phyloP scores from a whole-genome alignment of 345 rosid species.

The Salix exigua region DNA sequence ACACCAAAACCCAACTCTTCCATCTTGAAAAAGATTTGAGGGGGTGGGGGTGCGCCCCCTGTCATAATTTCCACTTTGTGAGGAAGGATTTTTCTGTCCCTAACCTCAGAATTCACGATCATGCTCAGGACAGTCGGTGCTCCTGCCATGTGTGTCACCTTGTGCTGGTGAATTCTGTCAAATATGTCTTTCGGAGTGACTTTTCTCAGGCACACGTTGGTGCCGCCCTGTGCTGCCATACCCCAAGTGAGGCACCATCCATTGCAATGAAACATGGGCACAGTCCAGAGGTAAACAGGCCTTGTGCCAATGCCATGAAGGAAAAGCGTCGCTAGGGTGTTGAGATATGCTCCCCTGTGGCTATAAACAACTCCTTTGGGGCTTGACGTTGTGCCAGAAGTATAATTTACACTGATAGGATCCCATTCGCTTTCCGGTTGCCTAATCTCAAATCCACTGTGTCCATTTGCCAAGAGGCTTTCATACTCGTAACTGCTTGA shows the following conservation, averaged over 20 bases:
- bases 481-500: slow-evolving; percentile 36
- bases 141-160: slow-evolving; percentile 80
- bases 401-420: slow-evolving; percentile 73
- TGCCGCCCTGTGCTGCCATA: slow-evolving; percentile 81
- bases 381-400: slow-evolving; percentile 80
- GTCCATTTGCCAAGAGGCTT: slow-evolving; percentile 43
- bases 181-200: slow-evolving; percentile 55
- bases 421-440: slow-evolving; percentile 67
- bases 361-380: slow-evolving; percentile 87
- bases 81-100: slow-evolving; percentile 41
- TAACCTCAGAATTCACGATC: slow-evolving; percentile 53
- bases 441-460: slow-evolving; percentile 33
- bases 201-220: slow-evolving; percentile 63
- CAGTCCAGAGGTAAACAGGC: slow-evolving; percentile 80
- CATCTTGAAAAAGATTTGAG: slow-evolving; percentile 50
- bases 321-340: slow-evolving; percentile 55
- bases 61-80: slow-evolving; percentile 52
- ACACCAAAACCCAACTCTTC: slow-evolving; percentile 65
- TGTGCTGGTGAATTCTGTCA: slow-evolving; percentile 45
- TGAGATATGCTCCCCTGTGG: slow-evolving; percentile 86
- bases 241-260: slow-evolving; percentile 95
- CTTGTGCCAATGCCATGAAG: slow-evolving; percentile 46
- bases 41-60: slow-evolving; percentile 70
- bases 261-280: slow-evolving; percentile 93
- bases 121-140: slow-evolving; percentile 78